These are phyloP conservation scores for Diospyros lotus DNA, from an alignment of 148 eudicot genomes.

Conservation along the genomic window DNA sequence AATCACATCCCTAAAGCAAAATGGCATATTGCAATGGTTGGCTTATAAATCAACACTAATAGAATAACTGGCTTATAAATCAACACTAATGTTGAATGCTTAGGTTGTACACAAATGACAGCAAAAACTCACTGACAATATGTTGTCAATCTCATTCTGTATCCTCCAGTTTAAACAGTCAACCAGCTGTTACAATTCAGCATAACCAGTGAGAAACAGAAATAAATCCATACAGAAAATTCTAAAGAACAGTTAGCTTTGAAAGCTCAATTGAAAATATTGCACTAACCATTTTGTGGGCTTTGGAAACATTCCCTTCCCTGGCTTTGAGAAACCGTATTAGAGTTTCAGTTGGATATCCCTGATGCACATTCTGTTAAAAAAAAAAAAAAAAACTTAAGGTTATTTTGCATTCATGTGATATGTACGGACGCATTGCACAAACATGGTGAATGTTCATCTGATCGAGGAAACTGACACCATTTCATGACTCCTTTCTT, in stretches of 20 bases:
- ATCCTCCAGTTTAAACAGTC: conserved; percentile 92
- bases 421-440: not conserved
- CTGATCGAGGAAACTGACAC: not conserved
- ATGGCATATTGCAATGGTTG: not conserved
- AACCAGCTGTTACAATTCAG: conserved; percentile 47
- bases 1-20: not conserved
- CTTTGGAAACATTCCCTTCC: conserved; percentile 78
- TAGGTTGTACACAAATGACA: not conserved
- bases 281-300: conserved; percentile 64
- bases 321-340: conserved; percentile 80
- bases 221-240: not conserved
- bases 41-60: not conserved
- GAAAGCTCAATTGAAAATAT: conserved; percentile 6
- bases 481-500: not conserved
- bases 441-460: not conserved
- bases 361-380: conserved; percentile 73
- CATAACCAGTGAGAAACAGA: conserved; percentile 18
- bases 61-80: not conserved
- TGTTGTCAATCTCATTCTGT: conserved; percentile 81
- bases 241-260: not conserved
- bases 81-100: not conserved
- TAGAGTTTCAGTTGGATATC: conserved; percentile 50
- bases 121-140: conserved; percentile 58
- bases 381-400: conserved; percentile 14
- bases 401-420: not conserved